Percentiles rank a stretch among this genome's conserved stretches.
Evolutionary conservation across 495 filamentous ascomycete genomes (phyloP).

Genomic region (Halenospora varia): DNA sequence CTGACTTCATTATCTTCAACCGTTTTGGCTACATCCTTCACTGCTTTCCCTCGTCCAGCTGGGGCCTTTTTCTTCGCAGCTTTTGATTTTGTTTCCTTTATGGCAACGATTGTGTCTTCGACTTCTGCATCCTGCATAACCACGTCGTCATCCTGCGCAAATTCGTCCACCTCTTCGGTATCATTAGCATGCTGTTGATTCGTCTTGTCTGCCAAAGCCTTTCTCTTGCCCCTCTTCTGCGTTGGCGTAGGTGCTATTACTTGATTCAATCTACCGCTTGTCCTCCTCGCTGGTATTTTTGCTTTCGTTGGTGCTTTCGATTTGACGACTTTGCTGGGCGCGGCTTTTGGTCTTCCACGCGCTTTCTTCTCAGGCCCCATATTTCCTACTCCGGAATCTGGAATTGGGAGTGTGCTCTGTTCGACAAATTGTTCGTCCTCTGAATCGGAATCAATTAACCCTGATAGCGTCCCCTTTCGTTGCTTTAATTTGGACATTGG

Average conservation of each 20-base stretch:
- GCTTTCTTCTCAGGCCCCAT: slow-evolving; percentile 30
- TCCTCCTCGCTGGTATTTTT: slow-evolving; percentile 38
- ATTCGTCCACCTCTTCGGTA: slow-evolving; percentile 47
- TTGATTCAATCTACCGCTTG: slow-evolving; percentile 35
- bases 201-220: slow-evolving; percentile 47
- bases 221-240: slow-evolving; percentile 31
- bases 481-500: slow-evolving; percentile 54
- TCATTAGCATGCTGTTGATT: slow-evolving; percentile 45
- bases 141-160: slow-evolving; percentile 34
- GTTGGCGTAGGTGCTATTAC: slow-evolving; percentile 29
- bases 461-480: slow-evolving; percentile 49
- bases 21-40: background rate
- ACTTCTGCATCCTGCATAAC: slow-evolving; percentile 30
- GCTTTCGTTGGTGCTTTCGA: slow-evolving; percentile 37
- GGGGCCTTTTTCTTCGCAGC: slow-evolving; percentile 13
- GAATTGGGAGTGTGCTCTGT: slow-evolving; percentile 29
- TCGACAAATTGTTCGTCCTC: slow-evolving; percentile 48
- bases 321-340: slow-evolving; percentile 29
- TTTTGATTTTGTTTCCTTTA: slow-evolving; percentile 11
- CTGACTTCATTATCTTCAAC: background rate
- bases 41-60: slow-evolving; percentile 1
- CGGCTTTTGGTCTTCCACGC: slow-evolving; percentile 38
- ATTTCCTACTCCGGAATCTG: slow-evolving; percentile 36
- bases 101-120: slow-evolving; percentile 5
- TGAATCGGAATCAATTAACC: slow-evolving; percentile 63